phyloP scores from a whole-genome alignment of 352 stramenopile genomes.

The Globisporangium abappressorium region DNA sequence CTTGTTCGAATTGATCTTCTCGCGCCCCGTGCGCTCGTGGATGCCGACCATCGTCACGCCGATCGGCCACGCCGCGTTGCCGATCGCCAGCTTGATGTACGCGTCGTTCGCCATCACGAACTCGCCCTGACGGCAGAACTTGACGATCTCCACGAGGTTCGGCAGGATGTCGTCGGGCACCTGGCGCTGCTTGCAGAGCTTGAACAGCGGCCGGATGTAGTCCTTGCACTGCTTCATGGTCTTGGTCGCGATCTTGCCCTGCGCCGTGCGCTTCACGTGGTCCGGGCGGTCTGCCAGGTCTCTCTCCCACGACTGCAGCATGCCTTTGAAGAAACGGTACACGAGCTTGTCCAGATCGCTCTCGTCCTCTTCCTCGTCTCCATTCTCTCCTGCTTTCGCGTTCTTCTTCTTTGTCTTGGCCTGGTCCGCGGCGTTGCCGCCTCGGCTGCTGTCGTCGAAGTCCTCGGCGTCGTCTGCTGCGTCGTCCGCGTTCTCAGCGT shows the following conservation, averaged over 20 bases:
- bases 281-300: slow-evolving; percentile 87
- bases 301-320: slow-evolving; percentile 93
- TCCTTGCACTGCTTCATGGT: slow-evolving; percentile 99
- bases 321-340: slow-evolving; percentile 93
- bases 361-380: slow-evolving; percentile 35
- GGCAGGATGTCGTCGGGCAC: slow-evolving; percentile 88
- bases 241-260: slow-evolving; percentile 94
- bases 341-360: slow-evolving; percentile 63
- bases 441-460: slow-evolving; percentile 26
- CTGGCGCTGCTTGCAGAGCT: slow-evolving; percentile 92
- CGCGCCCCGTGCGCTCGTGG: slow-evolving; percentile 93
- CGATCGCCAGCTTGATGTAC: slow-evolving; percentile 98
- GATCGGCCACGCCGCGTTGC: slow-evolving; percentile 98
- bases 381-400: slow-evolving; percentile 11
- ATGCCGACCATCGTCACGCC: slow-evolving; percentile 99
- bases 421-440: not conserved
- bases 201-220: slow-evolving; percentile 98
- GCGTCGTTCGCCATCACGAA: slow-evolving; percentile 96
- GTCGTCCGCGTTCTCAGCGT: slow-evolving; percentile 25
- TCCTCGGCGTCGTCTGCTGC: slow-evolving; percentile 45
- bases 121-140: slow-evolving; percentile 91
- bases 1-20: slow-evolving; percentile 97
- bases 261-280: slow-evolving; percentile 85
- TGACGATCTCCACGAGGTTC: slow-evolving; percentile 92
- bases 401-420: slow-evolving; percentile 1